Evolutionary conservation across 495 filamentous ascomycete species (phyloP), one percentile per base, ranked within the genome.

Genomic region (Neurospora pannonica): DNA sequence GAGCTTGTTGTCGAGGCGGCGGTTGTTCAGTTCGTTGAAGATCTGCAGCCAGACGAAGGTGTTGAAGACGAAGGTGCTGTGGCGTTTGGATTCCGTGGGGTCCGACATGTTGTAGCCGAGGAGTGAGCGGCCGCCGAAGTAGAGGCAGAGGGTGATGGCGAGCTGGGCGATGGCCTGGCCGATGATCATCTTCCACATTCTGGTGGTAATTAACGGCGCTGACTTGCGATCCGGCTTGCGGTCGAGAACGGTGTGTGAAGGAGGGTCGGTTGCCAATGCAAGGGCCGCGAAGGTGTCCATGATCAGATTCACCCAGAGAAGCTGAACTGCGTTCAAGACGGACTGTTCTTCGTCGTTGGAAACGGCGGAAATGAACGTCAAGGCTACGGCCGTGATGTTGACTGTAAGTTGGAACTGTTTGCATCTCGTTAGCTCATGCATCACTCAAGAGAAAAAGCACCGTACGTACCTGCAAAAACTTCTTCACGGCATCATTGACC

Each of bases 11-110:
- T 98, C 95, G 19, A 98, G 86, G 2, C 94, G 92, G 70, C 94
- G 92, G 75, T 81, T 82, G 74, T 96, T 97, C 85, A 94, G 92
- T 78, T 94, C 90, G 81, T 97, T 97, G 85, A 97, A 97, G 74
- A 97, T 95, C 75, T 97, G 94, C 89, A 97, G 94, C 94, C 94
- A 97, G 34, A 97, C 94, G 73, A 97, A 97, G 4, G 93, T 93
- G 84, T 97, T 97, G 89, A 97, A 97, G 17, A 97, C 90, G 31
- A 97, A 86, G 3, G 92, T 94, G 28, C 85, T 82, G 62, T 94
- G 84, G 72, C 89, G 82, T 6, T 78, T 82, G 19, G 83, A 62
- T 0, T 78, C 77, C 6, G 73, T 24, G 15, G 70, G 70, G 70
- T 74, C 42, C 11, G 80, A 62, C 13, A 81, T 76, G 73, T 81